Percentiles rank a stretch among this genome's conserved stretches.
Evolutionary conservation across 2,329 filamentous ascomycete species (phyloP).

Genomic region (Pseudofabraea citricarpa): DNA sequence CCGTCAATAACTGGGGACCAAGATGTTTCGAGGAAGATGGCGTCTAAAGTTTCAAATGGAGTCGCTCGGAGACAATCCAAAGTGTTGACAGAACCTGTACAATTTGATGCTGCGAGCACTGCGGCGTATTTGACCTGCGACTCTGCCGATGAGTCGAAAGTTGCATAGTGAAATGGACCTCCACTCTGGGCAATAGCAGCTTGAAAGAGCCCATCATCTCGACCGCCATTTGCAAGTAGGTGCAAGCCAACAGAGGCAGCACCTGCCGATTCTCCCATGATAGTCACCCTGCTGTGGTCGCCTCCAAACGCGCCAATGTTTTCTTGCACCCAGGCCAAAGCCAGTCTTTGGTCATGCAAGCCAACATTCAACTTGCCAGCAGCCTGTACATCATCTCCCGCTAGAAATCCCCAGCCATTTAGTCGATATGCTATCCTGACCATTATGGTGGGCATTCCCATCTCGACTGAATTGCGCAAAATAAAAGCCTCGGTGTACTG

Average conservation of each 20-base stretch:
- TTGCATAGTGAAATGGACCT: not conserved
- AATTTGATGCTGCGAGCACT: not conserved
- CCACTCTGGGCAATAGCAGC: constrained; percentile 45
- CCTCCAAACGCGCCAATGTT: constrained; percentile 1
- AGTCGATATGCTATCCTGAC: constrained; percentile 23
- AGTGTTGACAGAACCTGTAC: not conserved
- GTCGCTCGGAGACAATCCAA: not conserved
- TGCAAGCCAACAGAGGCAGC: constrained; percentile 45
- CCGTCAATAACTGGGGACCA: not conserved
- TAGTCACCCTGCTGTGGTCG: constrained; percentile 34
- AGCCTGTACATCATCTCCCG: constrained; percentile 29
- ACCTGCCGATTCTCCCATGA: constrained; percentile 48
- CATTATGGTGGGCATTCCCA: constrained; percentile 37
- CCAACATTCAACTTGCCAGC: constrained; percentile 38
- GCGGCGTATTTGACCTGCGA: not conserved
- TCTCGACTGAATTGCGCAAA: constrained; percentile 36
- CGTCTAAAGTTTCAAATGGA: not conserved
- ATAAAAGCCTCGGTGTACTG: constrained; percentile 54
- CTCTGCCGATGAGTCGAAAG: not conserved
- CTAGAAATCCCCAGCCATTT: constrained; percentile 6
- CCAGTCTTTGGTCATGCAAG: constrained; percentile 36
- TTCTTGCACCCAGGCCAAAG: constrained; percentile 36
- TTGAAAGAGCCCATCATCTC: constrained; percentile 46
- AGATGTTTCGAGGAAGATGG: not conserved
- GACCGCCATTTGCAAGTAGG: constrained; percentile 46